Evolutionary conservation across 2,329 filamentous ascomycete species (phyloP), one percentile per base, ranked within the genome.

Genomic region (Daldinia sp.): DNA sequence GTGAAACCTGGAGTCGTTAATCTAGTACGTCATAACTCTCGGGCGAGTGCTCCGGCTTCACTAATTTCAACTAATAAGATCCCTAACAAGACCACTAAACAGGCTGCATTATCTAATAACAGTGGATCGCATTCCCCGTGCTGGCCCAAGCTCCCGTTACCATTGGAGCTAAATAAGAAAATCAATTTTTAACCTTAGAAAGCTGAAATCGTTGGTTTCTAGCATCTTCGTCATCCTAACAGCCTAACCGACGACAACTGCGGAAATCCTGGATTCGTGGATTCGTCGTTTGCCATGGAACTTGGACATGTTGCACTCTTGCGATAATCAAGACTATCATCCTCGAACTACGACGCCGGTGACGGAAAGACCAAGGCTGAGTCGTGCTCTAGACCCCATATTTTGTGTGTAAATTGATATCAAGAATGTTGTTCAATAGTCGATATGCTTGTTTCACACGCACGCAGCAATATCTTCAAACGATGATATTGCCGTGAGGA

Each of bases 1-100:
- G 65, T 65, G 52, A 65, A 61, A 48, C 11, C 3, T 55, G 34
- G 17, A 57, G 47, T 56, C 27, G 23, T 37, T 29, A 58, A 55
- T 67, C 51, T 53, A 65, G 34, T 67, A 61, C 65, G 65, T 67
- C 65, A 67, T 67, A 60, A 30, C 39, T 53, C 27, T 55, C 48
- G 41, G 43, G 9, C 35, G 57, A 49, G 19, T 45, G 32, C 56
- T 49, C 25, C 45, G 23, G 27, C 4, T 17, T 19, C 17, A 21
- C 21, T 49, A 34, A 17, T 19, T 45, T 45, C 4, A 8, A 21
- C 17, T 49, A 49, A 49, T 27, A 17, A 49, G n/a, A 49, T 15
- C 25, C n/a, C 45, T 51, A 39, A 27, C 30, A 27, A 30, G 27
- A 25, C 47, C 23, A 51, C 10, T 27, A 47, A 17, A n/a, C 9